These are phyloP conservation scores for Monilinia vaccinii-corymbosi DNA, from an alignment of 2,329 filamentous ascomycete species.

Conservation along the genomic window DNA sequence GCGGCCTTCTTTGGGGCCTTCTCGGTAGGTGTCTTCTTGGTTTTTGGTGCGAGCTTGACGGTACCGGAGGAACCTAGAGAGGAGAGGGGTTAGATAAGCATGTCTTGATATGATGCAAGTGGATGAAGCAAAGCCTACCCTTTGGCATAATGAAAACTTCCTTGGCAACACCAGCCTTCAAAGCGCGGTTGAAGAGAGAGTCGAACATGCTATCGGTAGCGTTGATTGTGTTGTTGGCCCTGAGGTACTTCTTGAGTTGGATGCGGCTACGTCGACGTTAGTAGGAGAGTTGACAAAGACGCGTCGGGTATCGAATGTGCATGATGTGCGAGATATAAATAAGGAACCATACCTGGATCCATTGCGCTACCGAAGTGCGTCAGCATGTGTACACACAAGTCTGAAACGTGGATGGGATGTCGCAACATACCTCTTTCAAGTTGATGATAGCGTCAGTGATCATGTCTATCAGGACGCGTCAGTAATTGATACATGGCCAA, in stretches of 20 bases:
- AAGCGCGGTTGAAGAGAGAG: slow-evolving; percentile 60
- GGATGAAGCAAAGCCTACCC: slow-evolving; percentile 43
- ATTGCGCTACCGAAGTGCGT: slow-evolving; percentile 23
- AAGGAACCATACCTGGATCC: slow-evolving; percentile 27
- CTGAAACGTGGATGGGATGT: neutral
- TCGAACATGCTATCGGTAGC: slow-evolving; percentile 51
- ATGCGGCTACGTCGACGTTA: slow-evolving; percentile 40
- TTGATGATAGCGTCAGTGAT: slow-evolving; percentile 29
- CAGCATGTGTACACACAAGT: slow-evolving; percentile 5
- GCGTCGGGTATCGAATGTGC: slow-evolving; percentile 16
- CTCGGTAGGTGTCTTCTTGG: slow-evolving; percentile 17
- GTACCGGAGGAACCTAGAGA: slow-evolving; percentile 55
- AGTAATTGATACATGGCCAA: slow-evolving; percentile 14
- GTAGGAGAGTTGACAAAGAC: slow-evolving; percentile 15
- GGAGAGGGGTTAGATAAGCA: slow-evolving; percentile 20
- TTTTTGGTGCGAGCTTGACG: slow-evolving; percentile 49
- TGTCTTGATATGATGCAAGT: neutral
- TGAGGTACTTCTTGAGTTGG: slow-evolving; percentile 67
- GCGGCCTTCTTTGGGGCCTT: slow-evolving; percentile 27
- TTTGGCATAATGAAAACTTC: slow-evolving; percentile 63
- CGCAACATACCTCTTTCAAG: slow-evolving; percentile 27
- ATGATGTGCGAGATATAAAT: slow-evolving; percentile 5
- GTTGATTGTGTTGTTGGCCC: slow-evolving; percentile 58
- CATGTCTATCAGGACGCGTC: slow-evolving; percentile 26
- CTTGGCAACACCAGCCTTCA: slow-evolving; percentile 58